A percentile compares a stretch with the other conserved stretches of the same genome.
These are phyloP conservation scores for Hypocreales sp. DNA, from an alignment of 2,329 filamentous ascomycete genomes.

Conservation along the genomic window DNA sequence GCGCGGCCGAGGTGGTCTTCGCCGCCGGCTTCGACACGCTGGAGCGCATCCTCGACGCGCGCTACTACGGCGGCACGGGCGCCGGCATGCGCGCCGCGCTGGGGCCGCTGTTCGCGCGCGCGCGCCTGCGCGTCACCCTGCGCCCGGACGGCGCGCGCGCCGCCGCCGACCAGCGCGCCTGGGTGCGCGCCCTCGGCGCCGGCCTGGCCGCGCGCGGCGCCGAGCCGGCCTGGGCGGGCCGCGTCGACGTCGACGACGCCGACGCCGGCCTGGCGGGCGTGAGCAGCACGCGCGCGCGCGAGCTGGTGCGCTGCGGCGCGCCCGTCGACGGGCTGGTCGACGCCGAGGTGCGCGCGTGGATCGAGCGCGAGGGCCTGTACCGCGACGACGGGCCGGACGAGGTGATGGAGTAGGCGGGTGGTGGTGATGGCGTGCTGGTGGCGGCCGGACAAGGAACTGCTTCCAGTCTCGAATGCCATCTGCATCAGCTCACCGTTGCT, in stretches of 20 bases:
- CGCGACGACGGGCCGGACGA: conserved; percentile 9
- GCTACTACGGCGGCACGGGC: conserved; percentile 40
- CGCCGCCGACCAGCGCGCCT: conserved; percentile 25
- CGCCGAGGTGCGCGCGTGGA: conserved; percentile 38
- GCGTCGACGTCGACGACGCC: conserved; percentile 44
- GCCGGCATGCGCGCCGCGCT: conserved; percentile 34
- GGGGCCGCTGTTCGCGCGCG: conserved; percentile 44
- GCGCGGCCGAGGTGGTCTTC: conserved; percentile 40
- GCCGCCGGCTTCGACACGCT: conserved; percentile 65
- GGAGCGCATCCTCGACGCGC: conserved; percentile 54
- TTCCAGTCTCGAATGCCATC: too few species aligned
- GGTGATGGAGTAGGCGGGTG: too few species aligned
- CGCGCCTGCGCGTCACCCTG: conserved; percentile 48
- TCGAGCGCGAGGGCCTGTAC: conserved; percentile 43
- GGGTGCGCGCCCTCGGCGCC: conserved; percentile 31
- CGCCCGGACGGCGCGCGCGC: conserved; percentile 47
- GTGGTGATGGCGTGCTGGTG: too few species aligned
- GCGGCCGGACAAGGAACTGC: too few species aligned
- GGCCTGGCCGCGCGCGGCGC: conserved; percentile 36
- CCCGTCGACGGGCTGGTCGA: conserved; percentile 41
- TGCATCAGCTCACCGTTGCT: too few species aligned
- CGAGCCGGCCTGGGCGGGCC: conserved; percentile 37
- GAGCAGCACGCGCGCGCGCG: conserved; percentile 49
- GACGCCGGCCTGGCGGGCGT: conserved; percentile 22
- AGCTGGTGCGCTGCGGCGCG: conserved; percentile 30